A percentile compares a stretch with the other conserved stretches of the same genome.
phyloP scores from a whole-genome alignment of 2,329 filamentous ascomycete species.

The Aspergillus fijiensis region DNA sequence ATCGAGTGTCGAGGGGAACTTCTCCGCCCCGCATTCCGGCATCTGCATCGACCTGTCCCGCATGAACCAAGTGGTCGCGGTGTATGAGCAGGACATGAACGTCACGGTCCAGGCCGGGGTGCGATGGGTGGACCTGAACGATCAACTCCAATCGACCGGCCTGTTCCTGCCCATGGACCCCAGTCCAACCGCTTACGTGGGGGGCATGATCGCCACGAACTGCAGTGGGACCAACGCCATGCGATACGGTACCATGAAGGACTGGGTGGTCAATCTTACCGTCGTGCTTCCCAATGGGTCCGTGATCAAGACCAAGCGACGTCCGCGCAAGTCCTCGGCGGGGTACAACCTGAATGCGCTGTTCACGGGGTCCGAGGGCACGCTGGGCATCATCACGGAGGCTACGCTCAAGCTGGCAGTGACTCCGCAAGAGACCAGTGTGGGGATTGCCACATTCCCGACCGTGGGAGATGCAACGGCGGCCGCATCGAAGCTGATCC shows the following conservation, averaged over 20 bases:
- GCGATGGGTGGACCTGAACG: background rate
- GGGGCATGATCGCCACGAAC: constrained; percentile 2
- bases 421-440: constrained; percentile 59
- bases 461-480: constrained; percentile 59
- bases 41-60: constrained; percentile 2
- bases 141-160: background rate
- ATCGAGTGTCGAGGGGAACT: constrained; percentile 8
- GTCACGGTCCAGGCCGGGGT: constrained; percentile 4
- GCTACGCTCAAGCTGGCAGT: constrained; percentile 66
- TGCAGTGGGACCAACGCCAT: constrained; percentile 54
- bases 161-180: constrained; percentile 8
- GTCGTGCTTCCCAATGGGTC: constrained; percentile 68
- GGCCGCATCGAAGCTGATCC: constrained; percentile 63
- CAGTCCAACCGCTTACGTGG: background rate
- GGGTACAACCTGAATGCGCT: constrained; percentile 67
- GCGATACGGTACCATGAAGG: constrained; percentile 72
- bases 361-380: constrained; percentile 68
- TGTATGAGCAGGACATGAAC: constrained; percentile 7
- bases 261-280: constrained; percentile 69
- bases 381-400: constrained; percentile 66
- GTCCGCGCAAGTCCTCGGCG: constrained; percentile 58
- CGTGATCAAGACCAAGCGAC: constrained; percentile 62
- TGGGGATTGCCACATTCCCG: constrained; percentile 60
- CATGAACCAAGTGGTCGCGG: constrained; percentile 2
- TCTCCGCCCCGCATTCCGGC: constrained; percentile 1